Conservation (phyloP, 257 asterid genomes). For the Echites panduratus region DNA sequence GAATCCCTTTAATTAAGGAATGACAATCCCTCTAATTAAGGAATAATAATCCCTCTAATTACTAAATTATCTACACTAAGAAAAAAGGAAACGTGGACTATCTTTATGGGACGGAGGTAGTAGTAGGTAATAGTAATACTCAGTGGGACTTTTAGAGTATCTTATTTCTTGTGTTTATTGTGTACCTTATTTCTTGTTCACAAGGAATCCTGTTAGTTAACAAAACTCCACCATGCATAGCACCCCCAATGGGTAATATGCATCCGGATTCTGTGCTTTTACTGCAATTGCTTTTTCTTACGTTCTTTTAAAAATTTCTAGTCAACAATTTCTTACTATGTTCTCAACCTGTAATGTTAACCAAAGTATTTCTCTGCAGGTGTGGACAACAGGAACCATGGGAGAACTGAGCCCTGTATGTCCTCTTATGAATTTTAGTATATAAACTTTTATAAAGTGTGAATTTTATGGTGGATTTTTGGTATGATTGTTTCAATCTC, state of each 20-base stretch:
- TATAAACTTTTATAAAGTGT: background rate
- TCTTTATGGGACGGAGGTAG: too few species aligned
- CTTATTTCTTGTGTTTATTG: too few species aligned
- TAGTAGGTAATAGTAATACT: too few species aligned
- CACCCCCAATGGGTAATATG: background rate
- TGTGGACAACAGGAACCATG: slow-evolving; percentile 85
- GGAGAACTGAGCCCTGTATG: slow-evolving; percentile 88
- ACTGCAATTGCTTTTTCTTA: background rate
- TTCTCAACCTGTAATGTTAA: background rate
- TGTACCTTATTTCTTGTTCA: too few species aligned
- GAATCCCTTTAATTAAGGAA: too few species aligned
- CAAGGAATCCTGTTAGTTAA: too few species aligned
- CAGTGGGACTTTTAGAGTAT: too few species aligned
- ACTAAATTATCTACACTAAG: too few species aligned
- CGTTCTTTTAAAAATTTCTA: background rate
- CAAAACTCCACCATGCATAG: background rate
- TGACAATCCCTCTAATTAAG: too few species aligned
- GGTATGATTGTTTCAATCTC: background rate
- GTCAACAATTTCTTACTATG: background rate
- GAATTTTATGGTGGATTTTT: background rate
- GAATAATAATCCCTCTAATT: too few species aligned
- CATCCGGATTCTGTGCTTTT: background rate
- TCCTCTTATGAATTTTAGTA: slow-evolving; percentile 2
- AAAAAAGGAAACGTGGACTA: too few species aligned
- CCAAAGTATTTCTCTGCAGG: slow-evolving; percentile 22